phyloP scores from a whole-genome alignment of 352 stramenopile genomes.

The Blastocystis sp. region DNA sequence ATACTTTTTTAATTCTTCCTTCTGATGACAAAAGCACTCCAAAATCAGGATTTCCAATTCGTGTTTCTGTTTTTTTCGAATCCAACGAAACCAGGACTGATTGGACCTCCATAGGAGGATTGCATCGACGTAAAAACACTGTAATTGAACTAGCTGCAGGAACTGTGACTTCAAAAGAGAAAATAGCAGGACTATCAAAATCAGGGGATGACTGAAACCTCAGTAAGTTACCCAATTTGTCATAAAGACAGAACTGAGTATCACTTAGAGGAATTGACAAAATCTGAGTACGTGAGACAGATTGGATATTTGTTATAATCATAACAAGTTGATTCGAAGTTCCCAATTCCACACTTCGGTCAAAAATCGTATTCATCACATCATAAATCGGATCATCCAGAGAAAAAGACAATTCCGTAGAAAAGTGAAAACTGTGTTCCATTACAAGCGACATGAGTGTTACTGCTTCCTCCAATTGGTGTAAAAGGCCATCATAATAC shows the following conservation, averaged over 20 bases:
- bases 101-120: not conserved
- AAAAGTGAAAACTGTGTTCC: not conserved
- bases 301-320: not conserved
- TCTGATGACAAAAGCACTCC: not conserved
- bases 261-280: not conserved
- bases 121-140: not conserved
- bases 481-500: not conserved
- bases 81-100: not conserved
- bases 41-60: not conserved
- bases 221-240: not conserved
- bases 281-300: not conserved
- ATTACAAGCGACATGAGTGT: not conserved
- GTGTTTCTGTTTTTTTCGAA: not conserved
- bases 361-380: not conserved
- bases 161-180: not conserved
- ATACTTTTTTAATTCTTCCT: not conserved
- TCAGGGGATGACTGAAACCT: not conserved
- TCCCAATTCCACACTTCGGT: not conserved
- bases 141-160: not conserved
- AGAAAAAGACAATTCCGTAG: not conserved
- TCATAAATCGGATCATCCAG: not conserved
- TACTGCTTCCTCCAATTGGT: not conserved
- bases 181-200: not conserved
- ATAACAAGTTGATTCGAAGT: not conserved
- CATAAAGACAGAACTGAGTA: not conserved